Base-by-base conservation (phyloP, 176 grass and related monocot genomes). In the Oropetium thomaeum region DNA sequence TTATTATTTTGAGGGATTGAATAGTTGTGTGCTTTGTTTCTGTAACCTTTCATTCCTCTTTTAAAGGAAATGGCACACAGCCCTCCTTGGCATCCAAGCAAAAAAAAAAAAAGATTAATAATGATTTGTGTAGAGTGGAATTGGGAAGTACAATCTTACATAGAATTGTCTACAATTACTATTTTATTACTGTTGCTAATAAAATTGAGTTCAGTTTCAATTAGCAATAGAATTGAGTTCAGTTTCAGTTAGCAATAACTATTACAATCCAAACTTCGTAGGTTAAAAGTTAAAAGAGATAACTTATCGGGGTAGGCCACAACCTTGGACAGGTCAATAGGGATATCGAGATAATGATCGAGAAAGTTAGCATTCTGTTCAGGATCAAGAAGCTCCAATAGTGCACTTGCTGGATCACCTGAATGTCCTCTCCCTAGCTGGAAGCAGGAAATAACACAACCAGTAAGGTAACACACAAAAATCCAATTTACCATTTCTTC, bases 351-450 rank as follows among this genome's bases (percentile, higher is more conserved):
- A 70, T 95, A 99, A 65, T 99, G 96, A 70, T 99, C 96, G 63
- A 99, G 89, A 79, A 99, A 99, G 92, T 92, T 99, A 79, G 75
- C 78, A 74, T 99, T 99, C 82, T 99, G 96, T 79, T 99, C 96
- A 69, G 96, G 96, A 41, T 99, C 96, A 35, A 99, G 81, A 88
- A 99, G 96, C 81, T 99, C 96, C 72, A 99, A 77, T 23, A 99
- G 54, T 76, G 96, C 96, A 84, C 91, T 99, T 62, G 96, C 96
- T 76, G 96, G 96, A 80, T 99, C 96, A 69, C 96, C 96, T 79
- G 89, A 88, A 88, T 99, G 89, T 7, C 96, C 96, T 77, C 84
- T 90, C 68, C 96, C 96, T 76, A 99, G 86, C 96, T 99, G 85
- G 55, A 60, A 73, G 13, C 5, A 42, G 57, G 63, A 67, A 77